Evolutionary conservation across 305 asterid genomes (phyloP).

Genomic region (Fraxinus sp.): DNA sequence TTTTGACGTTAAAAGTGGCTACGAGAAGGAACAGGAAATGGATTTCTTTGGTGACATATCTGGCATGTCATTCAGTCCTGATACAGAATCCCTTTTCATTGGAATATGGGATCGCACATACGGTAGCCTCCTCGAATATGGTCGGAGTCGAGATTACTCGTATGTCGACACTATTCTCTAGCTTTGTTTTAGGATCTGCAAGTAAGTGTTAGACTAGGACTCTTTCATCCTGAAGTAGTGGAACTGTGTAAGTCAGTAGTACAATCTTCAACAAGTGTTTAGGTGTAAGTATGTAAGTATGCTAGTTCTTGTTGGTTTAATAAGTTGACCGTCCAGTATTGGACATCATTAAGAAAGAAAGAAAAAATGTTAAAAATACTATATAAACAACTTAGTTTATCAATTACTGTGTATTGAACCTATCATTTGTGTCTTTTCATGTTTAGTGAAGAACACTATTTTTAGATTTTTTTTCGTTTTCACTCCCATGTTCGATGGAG

Average conservation of each 20-base stretch:
- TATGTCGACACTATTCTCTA: constrained; percentile 53
- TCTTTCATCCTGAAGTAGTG: constrained; percentile 20
- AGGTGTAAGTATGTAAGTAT: not conserved
- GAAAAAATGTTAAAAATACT: not conserved
- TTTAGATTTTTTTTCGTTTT: not conserved
- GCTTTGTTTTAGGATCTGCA: constrained; percentile 7
- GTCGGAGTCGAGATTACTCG: constrained; percentile 53
- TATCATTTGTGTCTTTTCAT: constrained; percentile 30
- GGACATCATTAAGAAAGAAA: not conserved
- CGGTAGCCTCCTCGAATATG: constrained; percentile 68
- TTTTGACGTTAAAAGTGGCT: constrained; percentile 58
- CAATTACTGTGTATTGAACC: no score
- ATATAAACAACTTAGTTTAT: no score
- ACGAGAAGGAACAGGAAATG: constrained; percentile 64
- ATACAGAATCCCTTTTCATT: constrained; percentile 64
- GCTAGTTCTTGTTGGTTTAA: not conserved
- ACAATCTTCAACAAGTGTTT: not conserved
- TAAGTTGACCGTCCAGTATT: not conserved
- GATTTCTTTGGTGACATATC: constrained; percentile 85
- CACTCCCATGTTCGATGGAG: not conserved
- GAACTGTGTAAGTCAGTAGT: not conserved
- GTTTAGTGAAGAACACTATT: not conserved
- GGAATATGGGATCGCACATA: constrained; percentile 73
- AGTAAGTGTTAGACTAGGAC: not conserved
- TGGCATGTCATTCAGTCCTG: constrained; percentile 73